Base-by-base conservation (phyloP, 2,329 filamentous ascomycete genomes). In the Calonectria hawksworthii region DNA sequence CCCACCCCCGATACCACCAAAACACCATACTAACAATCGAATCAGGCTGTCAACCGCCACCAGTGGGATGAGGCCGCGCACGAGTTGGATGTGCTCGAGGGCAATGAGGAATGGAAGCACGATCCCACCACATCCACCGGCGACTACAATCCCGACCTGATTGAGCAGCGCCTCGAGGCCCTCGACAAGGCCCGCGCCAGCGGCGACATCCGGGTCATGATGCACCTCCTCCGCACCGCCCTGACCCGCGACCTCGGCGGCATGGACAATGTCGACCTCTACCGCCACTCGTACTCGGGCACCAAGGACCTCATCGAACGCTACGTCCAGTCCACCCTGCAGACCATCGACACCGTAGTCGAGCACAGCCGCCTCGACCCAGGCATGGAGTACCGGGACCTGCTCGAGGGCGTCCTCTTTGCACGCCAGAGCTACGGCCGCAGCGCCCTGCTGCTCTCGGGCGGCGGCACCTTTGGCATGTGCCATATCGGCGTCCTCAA, bases 381-480 rank as follows among this genome's bases (percentile, higher is more conserved):
- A 66, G 90, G 88, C 8, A 81, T 94, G 47, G 91, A 93, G 66
- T 87, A 92, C 54, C 90, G 87, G 30, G 89, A 90, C 64, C 82
- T 92, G 6, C 87, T 96, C 8, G 93, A 96, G 70, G 91, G 92
- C 72, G 88, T 97, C 76, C 85, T 96, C 59, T 91, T 92, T 70
- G 91, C 94, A 1, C 91, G 95, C 50, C 94, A 96, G 81, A 94
- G 94, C 44, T 98, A 96, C 81, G 95, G 95, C n/a, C 90, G 95
- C 75, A 97, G 93, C 76, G 96, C 95, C 0, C 86, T 98, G 66
- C 88, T 98, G 13, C 87, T 98, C 13, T 98, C 95, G 6, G 96
- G 96, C 10, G 96, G 96, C 2, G 95, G 94, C 1, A 97, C 96
- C 0, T 95, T 98, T 85, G 96, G 96, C 51, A 98, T 98, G 94